phyloP scores from a whole-genome alignment of 768 basidiomycete species.

The Jaapia argillacea region DNA sequence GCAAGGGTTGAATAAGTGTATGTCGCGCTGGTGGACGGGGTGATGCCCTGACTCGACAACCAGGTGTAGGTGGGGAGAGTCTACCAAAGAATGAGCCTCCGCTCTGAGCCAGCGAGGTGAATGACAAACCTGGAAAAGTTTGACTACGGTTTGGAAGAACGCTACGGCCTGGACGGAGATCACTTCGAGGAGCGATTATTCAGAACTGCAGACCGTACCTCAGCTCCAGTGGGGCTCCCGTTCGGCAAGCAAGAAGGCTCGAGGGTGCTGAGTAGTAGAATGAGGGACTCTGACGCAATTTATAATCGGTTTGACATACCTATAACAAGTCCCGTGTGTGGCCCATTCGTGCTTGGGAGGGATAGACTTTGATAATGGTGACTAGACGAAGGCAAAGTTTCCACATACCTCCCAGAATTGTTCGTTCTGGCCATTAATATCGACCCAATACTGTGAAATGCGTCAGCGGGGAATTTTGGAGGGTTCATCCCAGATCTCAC shows the following conservation, averaged over 20 bases:
- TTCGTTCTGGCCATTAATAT: constrained; percentile 47
- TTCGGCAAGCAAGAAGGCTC: constrained; percentile 45
- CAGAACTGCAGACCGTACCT: constrained; percentile 26
- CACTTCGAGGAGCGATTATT: not conserved
- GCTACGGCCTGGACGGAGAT: constrained; percentile 45
- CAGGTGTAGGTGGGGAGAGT: constrained; percentile 66
- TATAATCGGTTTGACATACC: not conserved
- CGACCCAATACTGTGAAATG: constrained; percentile 46
- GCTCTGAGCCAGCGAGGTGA: constrained; percentile 2
- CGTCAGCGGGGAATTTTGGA: constrained; percentile 7
- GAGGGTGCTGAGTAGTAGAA: constrained; percentile 40
- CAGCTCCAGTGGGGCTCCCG: constrained; percentile 49
- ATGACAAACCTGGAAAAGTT: constrained; percentile 37
- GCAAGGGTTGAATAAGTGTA: constrained; percentile 46
- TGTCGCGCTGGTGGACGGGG: constrained; percentile 47
- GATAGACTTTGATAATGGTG: constrained; percentile 4
- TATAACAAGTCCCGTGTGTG: constrained; percentile 48
- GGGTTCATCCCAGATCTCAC: constrained; percentile 4
- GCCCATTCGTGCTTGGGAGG: constrained; percentile 61
- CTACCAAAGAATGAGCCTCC: constrained; percentile 16
- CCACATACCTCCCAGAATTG: constrained; percentile 56
- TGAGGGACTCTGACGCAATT: not conserved
- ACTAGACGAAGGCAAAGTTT: not conserved
- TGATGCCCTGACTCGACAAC: constrained; percentile 65
- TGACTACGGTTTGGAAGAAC: constrained; percentile 53